phyloP scores from a whole-genome alignment of 2,329 filamentous ascomycete genomes.

The Coniochaeta prunicola region DNA sequence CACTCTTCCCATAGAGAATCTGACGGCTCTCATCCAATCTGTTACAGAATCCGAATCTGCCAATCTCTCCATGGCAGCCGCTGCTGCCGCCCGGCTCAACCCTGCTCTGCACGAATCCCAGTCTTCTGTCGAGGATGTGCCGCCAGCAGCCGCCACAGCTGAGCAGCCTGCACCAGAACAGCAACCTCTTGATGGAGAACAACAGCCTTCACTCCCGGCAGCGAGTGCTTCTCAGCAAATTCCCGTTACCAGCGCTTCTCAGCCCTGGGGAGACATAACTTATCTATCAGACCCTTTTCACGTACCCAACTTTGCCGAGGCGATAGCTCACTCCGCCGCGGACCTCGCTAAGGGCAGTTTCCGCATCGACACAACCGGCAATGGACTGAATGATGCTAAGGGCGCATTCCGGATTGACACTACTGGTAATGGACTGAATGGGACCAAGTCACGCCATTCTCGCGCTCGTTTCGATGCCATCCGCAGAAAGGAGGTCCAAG shows the following conservation, averaged over 20 bases:
- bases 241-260: conserved; percentile 12
- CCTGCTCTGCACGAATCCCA: conserved; percentile 34
- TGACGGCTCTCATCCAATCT: conserved; percentile 36
- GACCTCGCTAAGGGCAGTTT: conserved; percentile 38
- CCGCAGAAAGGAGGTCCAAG: conserved; percentile 57
- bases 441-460: conserved; percentile 40
- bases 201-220: conserved; percentile 7
- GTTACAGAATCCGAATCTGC: conserved; percentile 38
- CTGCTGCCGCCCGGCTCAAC: conserved; percentile 48
- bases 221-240: conserved; percentile 4
- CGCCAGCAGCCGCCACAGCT: conserved; percentile 13
- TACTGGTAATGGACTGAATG: conserved; percentile 27
- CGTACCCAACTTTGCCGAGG: conserved; percentile 16
- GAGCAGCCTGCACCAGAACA: conserved; percentile 9
- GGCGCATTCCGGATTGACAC: conserved; percentile 35
- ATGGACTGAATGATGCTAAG: conserved; percentile 19
- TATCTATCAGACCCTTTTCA: conserved; percentile 31
- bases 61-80: conserved; percentile 48
- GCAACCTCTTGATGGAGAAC: conserved; percentile 4
- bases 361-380: conserved; percentile 41
- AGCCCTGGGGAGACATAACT: conserved; percentile 48
- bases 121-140: conserved; percentile 21
- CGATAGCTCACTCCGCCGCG: conserved; percentile 12
- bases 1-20: conserved; percentile 40
- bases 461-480: conserved; percentile 50